These are phyloP conservation scores for Neonectria magnoliae DNA, from an alignment of 2,329 filamentous ascomycete genomes.

Conservation along the genomic window DNA sequence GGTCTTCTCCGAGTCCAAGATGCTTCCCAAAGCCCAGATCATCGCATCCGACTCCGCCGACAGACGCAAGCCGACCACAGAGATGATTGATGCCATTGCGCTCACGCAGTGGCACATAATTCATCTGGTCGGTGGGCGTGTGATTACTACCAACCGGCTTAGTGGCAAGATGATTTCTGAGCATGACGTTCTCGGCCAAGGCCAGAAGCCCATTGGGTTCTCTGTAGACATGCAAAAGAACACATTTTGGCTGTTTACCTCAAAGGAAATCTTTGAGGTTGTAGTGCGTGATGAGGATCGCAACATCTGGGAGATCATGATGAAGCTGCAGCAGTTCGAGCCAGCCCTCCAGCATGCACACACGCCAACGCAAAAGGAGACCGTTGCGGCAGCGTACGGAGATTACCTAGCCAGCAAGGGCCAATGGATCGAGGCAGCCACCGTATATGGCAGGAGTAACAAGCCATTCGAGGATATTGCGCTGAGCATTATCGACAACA, in stretches of 20 bases:
- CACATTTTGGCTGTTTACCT: conserved; percentile 96
- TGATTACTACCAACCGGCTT: conserved; percentile 87
- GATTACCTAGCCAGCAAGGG: conserved; percentile 87
- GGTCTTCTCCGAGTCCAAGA: conserved; percentile 81
- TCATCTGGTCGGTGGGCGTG: conserved; percentile 80
- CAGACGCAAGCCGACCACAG: conserved; percentile 72
- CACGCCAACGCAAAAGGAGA: conserved; percentile 84
- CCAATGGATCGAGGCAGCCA: conserved; percentile 85
- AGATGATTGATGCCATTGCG: conserved; percentile 81
- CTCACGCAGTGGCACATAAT: conserved; percentile 95
- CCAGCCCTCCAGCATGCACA: conserved; percentile 86
- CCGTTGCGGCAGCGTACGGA: conserved; percentile 89
- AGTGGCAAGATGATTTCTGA: conserved; percentile 89
- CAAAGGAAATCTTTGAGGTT: conserved; percentile 91
- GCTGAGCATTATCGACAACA: conserved; percentile 87
- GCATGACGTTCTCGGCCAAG: conserved; percentile 82
- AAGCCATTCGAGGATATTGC: conserved; percentile 98
- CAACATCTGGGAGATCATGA: conserved; percentile 94
- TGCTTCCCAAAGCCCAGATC: conserved; percentile 79
- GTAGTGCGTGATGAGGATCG: conserved; percentile 89
- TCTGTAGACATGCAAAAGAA: conserved; percentile 93
- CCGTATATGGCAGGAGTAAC: conserved; percentile 92
- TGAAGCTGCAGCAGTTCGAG: conserved; percentile 88
- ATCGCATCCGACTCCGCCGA: conserved; percentile 72
- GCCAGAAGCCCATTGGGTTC: conserved; percentile 83